These are phyloP conservation scores for Alternaria triticimaculans DNA, from an alignment of 2,329 filamentous ascomycete genomes.

Conservation along the genomic window DNA sequence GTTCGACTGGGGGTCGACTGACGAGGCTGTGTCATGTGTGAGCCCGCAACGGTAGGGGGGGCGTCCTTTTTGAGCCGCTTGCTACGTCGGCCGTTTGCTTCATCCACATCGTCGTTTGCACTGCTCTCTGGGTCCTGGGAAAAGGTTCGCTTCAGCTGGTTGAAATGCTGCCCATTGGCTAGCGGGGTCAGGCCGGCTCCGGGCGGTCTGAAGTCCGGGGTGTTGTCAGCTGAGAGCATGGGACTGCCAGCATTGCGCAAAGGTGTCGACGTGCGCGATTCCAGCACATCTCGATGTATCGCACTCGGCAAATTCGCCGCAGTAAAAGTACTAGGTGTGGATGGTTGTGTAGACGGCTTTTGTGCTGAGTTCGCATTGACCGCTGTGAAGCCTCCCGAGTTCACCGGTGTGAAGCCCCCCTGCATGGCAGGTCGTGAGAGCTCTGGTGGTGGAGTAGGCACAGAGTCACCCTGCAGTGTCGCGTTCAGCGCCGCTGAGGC, in stretches of 20 bases:
- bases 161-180: conserved; percentile 59
- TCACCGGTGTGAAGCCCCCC: conserved; percentile 76
- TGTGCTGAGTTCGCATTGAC: conserved; percentile 61
- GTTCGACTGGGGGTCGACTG: conserved; percentile 73
- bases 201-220: conserved; percentile 68
- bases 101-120: conserved; percentile 63
- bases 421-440: conserved; percentile 64
- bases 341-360: conserved; percentile 24
- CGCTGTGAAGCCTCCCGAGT: conserved; percentile 67
- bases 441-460: conserved; percentile 55
- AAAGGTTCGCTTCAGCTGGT: conserved; percentile 77
- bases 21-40: conserved; percentile 93
- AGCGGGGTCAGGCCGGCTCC: conserved; percentile 53
- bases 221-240: conserved; percentile 67
- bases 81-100: conserved; percentile 70
- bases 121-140: conserved; percentile 61
- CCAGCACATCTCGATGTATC: conserved; percentile 59
- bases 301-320: conserved; percentile 62
- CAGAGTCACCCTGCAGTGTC: conserved; percentile 54
- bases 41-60: conserved; percentile 86
- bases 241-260: conserved; percentile 68
- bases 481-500: conserved; percentile 65
- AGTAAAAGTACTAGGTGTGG: conserved; percentile 56
- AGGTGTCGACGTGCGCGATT: conserved; percentile 65
- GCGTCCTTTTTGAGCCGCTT: conserved; percentile 86